A percentile compares a stretch with the other conserved stretches of the same genome.
phyloP scores from a whole-genome alignment of 176 grass and related monocot species.

The Triticum monococcum region DNA sequence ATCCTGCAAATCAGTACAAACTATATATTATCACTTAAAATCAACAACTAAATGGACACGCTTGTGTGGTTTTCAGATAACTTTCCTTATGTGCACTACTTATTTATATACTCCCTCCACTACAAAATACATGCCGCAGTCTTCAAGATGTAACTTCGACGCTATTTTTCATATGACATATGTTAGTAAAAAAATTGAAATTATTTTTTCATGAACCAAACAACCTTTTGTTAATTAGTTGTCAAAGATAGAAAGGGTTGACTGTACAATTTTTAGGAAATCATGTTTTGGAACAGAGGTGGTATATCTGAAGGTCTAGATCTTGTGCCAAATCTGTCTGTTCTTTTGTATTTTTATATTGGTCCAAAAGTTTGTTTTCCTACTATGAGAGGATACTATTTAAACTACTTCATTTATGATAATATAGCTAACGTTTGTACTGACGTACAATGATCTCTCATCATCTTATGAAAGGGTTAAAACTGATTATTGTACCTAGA shows the following conservation, averaged over 20 bases:
- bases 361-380: slow-evolving; percentile 20
- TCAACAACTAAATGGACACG: background rate
- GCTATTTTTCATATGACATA: background rate
- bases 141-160: background rate
- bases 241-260: background rate
- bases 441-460: background rate
- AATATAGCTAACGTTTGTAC: slow-evolving; percentile 14
- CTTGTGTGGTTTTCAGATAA: background rate
- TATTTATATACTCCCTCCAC: background rate
- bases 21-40: slow-evolving; percentile 29
- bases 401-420: background rate
- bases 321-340: background rate
- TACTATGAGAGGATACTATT: background rate
- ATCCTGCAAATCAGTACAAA: slow-evolving; percentile 46
- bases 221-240: too few species aligned
- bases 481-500: slow-evolving; percentile 60
- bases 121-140: background rate
- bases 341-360: slow-evolving; percentile 1
- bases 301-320: background rate
- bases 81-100: background rate
- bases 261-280: background rate
- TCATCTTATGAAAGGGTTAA: slow-evolving; percentile 16
- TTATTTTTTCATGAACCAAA: too few species aligned
- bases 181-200: background rate
- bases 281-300: background rate